Evolutionary conservation across 2,329 filamentous ascomycete genomes (phyloP), one percentile per base, ranked within the genome.

Genomic region (Delphinella strobiligena): DNA sequence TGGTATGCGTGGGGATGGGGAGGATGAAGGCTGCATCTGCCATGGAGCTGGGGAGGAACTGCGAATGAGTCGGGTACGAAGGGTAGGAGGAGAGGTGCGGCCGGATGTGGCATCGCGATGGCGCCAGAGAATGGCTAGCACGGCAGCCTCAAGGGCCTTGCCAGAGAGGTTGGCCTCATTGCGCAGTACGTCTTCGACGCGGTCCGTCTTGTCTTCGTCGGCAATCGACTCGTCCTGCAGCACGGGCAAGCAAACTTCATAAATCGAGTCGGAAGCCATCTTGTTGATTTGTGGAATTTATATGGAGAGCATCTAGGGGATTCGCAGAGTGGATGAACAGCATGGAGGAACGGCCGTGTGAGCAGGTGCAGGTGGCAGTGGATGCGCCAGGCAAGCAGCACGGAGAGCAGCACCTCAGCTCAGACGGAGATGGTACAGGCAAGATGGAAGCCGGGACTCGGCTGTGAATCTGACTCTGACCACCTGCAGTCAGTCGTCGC

Each of bases 151-250:
- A 40, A 96, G 73, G 16, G 80, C 74, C 48, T 78, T 68, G 43
- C 87, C 89, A 14, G 73, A 74, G 49, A 96, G 68, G 35, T 48
- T 51, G 19, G 69, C 73, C 63, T 88, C 78, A 51, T 78, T 80
- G 61, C 78, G 80, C 53, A 96, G 70, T 38, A 95, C 71, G 49
- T 87, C 82, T 64, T 95, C 88, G 38, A 95, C 71, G 63, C 76
- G 83, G 62, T 96, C 89, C 36, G 84, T 89, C 69, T 91, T 93
- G 56, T 95, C 89, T 63, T 98, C 91, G 47, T 96, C 91, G 53
- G 93, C 85, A 45, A 94, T 71, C 40, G 72, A 70, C 43, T 77
- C 66, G 63, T 95, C 81, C 66, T 91, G 80, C 48, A 98, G 74
- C 56, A 95, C 75, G 38, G 86, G 84, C 58, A 93, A 76, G 61